These are phyloP conservation scores for Odontarrhena argentea DNA, from an alignment of 345 rosid genomes.

Conservation along the genomic window DNA sequence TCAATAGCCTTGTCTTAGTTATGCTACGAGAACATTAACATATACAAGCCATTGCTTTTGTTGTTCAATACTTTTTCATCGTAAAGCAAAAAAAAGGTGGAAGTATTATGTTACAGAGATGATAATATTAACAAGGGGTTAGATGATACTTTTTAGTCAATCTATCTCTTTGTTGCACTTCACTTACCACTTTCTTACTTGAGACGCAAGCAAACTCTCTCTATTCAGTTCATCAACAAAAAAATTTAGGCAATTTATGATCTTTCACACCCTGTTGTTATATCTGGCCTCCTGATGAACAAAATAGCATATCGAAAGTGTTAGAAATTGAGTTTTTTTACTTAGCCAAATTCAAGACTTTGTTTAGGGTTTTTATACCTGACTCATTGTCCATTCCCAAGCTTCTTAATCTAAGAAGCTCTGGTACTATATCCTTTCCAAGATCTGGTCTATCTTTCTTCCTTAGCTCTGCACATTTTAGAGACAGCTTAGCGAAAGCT, in stretches of 20 bases:
- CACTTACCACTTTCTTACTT: constrained; percentile 35
- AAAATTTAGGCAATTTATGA: constrained; percentile 6
- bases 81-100: constrained; percentile 34
- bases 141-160: neutral
- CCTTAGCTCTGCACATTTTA: constrained; percentile 72
- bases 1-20: constrained; percentile 19
- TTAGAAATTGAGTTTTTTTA: constrained; percentile 16
- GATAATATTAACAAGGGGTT: constrained; percentile 26
- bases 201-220: constrained; percentile 31
- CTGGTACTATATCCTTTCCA: constrained; percentile 65
- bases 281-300: constrained; percentile 20
- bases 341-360: neutral
- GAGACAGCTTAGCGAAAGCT: constrained; percentile 60
- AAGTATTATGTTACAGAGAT: constrained; percentile 29
- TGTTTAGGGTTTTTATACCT: constrained; percentile 21
- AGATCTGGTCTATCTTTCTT: constrained; percentile 88
- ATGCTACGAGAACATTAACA: constrained; percentile 26
- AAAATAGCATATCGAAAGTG: neutral
- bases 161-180: constrained; percentile 26
- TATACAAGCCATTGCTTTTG: constrained; percentile 18
- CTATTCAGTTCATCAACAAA: constrained; percentile 18
- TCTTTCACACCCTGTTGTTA: constrained; percentile 26
- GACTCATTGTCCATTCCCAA: constrained; percentile 45
- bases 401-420: constrained; percentile 63
- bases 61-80: constrained; percentile 26